These are phyloP conservation scores for Pseudoscleropodium purum DNA, from an alignment of 225 moss, liverwort and hornwort genomes.

Conservation along the genomic window DNA sequence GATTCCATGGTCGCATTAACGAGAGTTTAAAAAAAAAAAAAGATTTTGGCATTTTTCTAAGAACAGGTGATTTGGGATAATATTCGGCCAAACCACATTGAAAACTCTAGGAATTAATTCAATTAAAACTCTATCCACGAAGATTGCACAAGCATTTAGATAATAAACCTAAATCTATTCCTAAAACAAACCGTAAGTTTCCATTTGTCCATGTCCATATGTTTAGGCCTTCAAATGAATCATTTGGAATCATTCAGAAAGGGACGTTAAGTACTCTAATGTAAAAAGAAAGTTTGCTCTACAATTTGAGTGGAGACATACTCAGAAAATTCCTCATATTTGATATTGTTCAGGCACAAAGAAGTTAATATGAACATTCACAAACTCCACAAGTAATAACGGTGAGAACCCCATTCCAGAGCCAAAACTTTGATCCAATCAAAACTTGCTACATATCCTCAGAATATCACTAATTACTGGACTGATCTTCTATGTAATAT, in stretches of 20 bases:
- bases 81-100: too few species aligned
- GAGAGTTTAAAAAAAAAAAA: too few species aligned
- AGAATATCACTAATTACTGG: constrained; percentile 1
- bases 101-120: too few species aligned
- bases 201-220: not conserved
- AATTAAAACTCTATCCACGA: too few species aligned
- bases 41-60: too few species aligned
- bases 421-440: not conserved
- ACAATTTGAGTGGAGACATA: not conserved
- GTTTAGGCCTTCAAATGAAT: not conserved
- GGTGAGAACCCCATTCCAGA: not conserved
- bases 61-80: too few species aligned
- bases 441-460: constrained; percentile 1
- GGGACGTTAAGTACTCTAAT: too few species aligned
- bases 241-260: not conserved
- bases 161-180: not conserved
- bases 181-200: not conserved
- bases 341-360: not conserved
- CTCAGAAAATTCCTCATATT: not conserved
- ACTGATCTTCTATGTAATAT: constrained; percentile 6
- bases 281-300: not conserved
- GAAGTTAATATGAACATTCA: not conserved
- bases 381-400: not conserved
- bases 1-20: too few species aligned
- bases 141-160: not conserved